Evolutionary conservation across 768 basidiomycete species (phyloP), one percentile per base, ranked within the genome.

Genomic region (Lentinula guzmanii): DNA sequence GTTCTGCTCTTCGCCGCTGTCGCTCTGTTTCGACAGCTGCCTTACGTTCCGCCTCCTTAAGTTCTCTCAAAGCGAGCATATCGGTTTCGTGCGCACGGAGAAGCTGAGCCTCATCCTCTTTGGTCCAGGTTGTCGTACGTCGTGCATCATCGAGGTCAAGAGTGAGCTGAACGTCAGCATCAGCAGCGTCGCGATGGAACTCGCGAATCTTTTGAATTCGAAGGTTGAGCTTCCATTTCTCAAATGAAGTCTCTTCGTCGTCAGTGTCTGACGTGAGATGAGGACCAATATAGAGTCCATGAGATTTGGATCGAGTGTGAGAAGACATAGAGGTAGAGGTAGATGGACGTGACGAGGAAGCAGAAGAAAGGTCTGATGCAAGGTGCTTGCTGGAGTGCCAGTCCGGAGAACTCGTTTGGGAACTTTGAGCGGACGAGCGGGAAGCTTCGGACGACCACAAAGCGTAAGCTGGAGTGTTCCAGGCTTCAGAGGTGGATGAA

Each of bases 11-110:
- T 24, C 76, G 69, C 52, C 71, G 72, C 43, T 70, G 70, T 15
- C 79, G 72, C 66, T 81, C 79, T 6, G 66, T 70, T 28, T 70
- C 69, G 16, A 81, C 79, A 11, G 75, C 64, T 31, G 71, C 73
- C 70, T 78, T 79, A 51, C 83, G 71, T 65, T 85, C 76, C 51
- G 68, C 76, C 66, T 83, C 83, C 63, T 84, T 85, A 64, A 71
- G 63, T 35, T 74, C 72, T 52, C 77, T 76, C 58, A 85, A 70
- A 57, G 71, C 63, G 16, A 70, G 50, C 74, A 79, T 77, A 39
- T 66, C 64, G 53, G 70, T 70, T 64, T 79, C 75, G 63, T 77
- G 79, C 69, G 77, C 70, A 54, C 71, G 61, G 31, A 79, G 68
- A 69, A 64, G 68, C 65, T 70, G 62, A 9, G 65, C 65, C 8